phyloP scores from a whole-genome alignment of 495 filamentous ascomycete species.

The Parathielavia appendiculata region DNA sequence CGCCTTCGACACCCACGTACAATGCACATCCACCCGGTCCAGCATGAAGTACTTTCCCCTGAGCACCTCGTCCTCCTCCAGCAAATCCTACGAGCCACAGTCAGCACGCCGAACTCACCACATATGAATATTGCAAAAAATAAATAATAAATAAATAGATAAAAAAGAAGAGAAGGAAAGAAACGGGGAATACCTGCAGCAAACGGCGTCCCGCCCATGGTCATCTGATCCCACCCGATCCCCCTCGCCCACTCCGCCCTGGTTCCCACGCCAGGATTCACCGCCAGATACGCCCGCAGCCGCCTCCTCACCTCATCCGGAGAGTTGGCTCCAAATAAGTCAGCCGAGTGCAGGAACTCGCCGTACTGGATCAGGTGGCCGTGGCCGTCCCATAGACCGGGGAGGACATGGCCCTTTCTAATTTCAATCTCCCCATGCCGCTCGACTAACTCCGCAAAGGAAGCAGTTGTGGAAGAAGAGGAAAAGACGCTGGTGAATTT shows the following conservation, averaged over 20 bases:
- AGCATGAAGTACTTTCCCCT: slow-evolving; percentile 58
- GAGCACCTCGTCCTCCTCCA: slow-evolving; percentile 47
- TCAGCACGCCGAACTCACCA: slow-evolving; percentile 3
- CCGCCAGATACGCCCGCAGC: slow-evolving; percentile 42
- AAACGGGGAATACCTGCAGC: slow-evolving; percentile 42
- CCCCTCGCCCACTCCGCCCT: slow-evolving; percentile 54
- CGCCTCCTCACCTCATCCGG: slow-evolving; percentile 45
- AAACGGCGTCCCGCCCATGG: slow-evolving; percentile 56
- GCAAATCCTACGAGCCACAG: slow-evolving; percentile 35
- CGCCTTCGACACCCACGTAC: slow-evolving; percentile 56
- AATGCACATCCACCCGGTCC: slow-evolving; percentile 62
- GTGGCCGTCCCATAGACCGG: slow-evolving; percentile 62
- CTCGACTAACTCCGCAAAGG: not conserved
- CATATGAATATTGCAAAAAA: no score
- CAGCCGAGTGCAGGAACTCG: slow-evolving; percentile 57
- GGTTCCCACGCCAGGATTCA: slow-evolving; percentile 39
- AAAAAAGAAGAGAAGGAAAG: not conserved
- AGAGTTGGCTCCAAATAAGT: slow-evolving; percentile 51
- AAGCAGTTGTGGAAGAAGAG: not conserved
- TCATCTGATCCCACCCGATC: slow-evolving; percentile 61
- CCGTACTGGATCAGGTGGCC: slow-evolving; percentile 59
- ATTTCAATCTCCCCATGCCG: not conserved
- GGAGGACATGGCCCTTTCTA: slow-evolving; percentile 44
- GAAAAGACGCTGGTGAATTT: slow-evolving; percentile 32
- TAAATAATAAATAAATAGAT: no score